Percentiles rank a stretch among this genome's conserved stretches.
These are phyloP conservation scores for Brassica nigra DNA, from an alignment of 345 rosid genomes.

Conservation along the genomic window DNA sequence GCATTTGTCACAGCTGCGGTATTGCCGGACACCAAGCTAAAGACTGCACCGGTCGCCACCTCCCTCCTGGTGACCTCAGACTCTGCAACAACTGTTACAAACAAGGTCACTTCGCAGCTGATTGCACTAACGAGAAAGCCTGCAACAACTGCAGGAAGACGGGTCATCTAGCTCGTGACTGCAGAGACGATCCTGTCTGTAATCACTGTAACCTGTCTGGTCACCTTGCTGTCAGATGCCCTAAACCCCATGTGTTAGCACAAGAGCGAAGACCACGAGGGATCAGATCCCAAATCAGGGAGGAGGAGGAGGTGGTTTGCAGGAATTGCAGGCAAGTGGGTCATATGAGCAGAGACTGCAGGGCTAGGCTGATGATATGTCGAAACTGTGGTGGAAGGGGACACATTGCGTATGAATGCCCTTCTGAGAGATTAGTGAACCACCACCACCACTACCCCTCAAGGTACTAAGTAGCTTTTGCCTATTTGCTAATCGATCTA, in stretches of 20 bases:
- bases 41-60: constrained; percentile 66
- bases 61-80: constrained; percentile 83
- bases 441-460: constrained; percentile 1
- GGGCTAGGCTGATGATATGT: constrained; percentile 72
- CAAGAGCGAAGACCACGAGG: constrained; percentile 53
- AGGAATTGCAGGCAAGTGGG: constrained; percentile 79
- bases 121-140: constrained; percentile 87
- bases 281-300: constrained; percentile 43
- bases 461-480: neutral
- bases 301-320: constrained; percentile 68
- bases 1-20: constrained; percentile 92
- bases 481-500: neutral
- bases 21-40: constrained; percentile 86
- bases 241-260: constrained; percentile 45
- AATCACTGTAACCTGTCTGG: constrained; percentile 70
- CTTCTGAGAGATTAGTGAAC: constrained; percentile 53
- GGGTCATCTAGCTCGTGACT: constrained; percentile 84
- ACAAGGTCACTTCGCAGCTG: constrained; percentile 83
- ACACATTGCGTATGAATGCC: constrained; percentile 75
- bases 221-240: constrained; percentile 72
- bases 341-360: constrained; percentile 85
- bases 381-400: constrained; percentile 91
- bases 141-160: constrained; percentile 88
- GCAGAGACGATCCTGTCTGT: constrained; percentile 71
- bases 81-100: constrained; percentile 88